These are phyloP conservation scores for Kurtzmaniella natalensis DNA, from an alignment of 1,139 yeast species.

Conservation along the genomic window DNA sequence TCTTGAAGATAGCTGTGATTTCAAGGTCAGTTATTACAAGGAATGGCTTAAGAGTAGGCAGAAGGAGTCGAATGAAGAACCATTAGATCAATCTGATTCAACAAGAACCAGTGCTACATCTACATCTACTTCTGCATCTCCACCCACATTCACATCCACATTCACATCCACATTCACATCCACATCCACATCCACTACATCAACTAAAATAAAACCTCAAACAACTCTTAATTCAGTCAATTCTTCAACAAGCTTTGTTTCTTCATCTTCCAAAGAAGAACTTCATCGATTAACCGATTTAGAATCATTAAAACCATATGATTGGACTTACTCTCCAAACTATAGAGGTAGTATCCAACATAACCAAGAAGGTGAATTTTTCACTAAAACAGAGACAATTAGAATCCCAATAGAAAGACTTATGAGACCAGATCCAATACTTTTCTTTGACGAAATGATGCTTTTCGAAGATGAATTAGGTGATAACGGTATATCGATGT, in stretches of 20 bases:
- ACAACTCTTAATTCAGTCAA: too few relatives aligned
- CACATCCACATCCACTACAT: too few relatives aligned
- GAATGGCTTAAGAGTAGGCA: conserved; percentile 55
- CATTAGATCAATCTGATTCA: conserved; percentile 32
- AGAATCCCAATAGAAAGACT: conserved; percentile 68
- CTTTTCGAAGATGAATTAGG: conserved; percentile 93
- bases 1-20: conserved; percentile 42
- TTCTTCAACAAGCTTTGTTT: neutral
- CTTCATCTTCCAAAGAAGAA: neutral
- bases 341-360: conserved; percentile 58
- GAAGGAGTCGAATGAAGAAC: neutral
- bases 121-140: conserved; percentile 13
- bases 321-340: conserved; percentile 90
- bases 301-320: conserved; percentile 65
- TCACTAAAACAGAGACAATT: conserved; percentile 17
- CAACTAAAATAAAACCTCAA: too few relatives aligned
- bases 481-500: conserved; percentile 85
- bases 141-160: too few relatives aligned
- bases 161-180: too few relatives aligned
- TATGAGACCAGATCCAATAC: conserved; percentile 74
- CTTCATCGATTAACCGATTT: conserved; percentile 37
- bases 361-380: conserved; percentile 16
- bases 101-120: conserved; percentile 33
- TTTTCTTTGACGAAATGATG: conserved; percentile 84
- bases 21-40: conserved; percentile 77